phyloP scores from a whole-genome alignment of 2,329 filamentous ascomycete genomes.

The Neonectria magnoliae region DNA sequence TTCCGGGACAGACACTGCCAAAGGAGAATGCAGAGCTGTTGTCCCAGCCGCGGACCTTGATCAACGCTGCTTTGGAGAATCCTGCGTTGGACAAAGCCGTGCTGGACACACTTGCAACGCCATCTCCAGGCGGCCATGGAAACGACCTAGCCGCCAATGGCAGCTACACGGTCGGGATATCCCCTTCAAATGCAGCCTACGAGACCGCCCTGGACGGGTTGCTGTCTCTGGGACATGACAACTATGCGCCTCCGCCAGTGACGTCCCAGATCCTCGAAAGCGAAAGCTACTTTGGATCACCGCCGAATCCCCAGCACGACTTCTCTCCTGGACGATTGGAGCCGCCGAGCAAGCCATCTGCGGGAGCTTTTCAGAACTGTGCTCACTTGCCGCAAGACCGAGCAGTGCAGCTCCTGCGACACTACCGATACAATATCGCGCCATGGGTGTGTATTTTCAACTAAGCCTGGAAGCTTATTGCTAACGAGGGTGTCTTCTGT shows the following conservation, averaged over 20 bases:
- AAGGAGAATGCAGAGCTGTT: slow-evolving; percentile 8
- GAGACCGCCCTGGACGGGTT: slow-evolving; percentile 49
- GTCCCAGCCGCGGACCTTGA: slow-evolving; percentile 9
- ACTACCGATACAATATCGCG: slow-evolving; percentile 57
- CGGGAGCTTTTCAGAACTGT: slow-evolving; percentile 37
- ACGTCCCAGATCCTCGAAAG: slow-evolving; percentile 23
- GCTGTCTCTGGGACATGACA: slow-evolving; percentile 46
- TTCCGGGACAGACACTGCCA: slow-evolving; percentile 4
- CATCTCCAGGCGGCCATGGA: slow-evolving; percentile 12
- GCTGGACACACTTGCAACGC: slow-evolving; percentile 17
- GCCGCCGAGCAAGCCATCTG: slow-evolving; percentile 10
- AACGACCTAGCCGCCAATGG: slow-evolving; percentile 11
- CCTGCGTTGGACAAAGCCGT: slow-evolving; percentile 15
- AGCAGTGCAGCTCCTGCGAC: slow-evolving; percentile 48
- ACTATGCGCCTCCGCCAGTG: slow-evolving; percentile 23
- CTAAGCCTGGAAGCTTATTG: neutral
- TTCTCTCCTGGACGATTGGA: slow-evolving; percentile 13
- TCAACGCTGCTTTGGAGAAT: slow-evolving; percentile 8
- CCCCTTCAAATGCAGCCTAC: slow-evolving; percentile 41
- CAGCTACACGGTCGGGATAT: slow-evolving; percentile 32
- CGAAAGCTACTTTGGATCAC: slow-evolving; percentile 24
- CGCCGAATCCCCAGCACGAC: slow-evolving; percentile 17
- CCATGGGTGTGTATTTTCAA: slow-evolving; percentile 51
- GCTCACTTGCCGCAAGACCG: slow-evolving; percentile 40
- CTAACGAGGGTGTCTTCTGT: slow-evolving; percentile 9